Base-by-base conservation (phyloP, 371 early-diverging fungal genomes). In the Parasitella parasitica region DNA sequence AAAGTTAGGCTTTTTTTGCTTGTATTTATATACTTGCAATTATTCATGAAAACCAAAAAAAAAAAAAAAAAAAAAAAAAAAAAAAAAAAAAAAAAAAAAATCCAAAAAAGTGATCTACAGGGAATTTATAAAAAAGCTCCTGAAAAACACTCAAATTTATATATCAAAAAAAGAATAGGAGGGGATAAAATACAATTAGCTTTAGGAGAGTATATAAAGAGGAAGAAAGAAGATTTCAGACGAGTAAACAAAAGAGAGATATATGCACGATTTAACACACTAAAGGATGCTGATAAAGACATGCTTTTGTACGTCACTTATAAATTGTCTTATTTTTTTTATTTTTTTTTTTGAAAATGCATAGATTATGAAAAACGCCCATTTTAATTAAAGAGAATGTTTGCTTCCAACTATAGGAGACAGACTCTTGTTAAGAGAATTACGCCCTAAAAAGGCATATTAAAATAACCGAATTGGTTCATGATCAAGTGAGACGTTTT, bases 41-140 rank as follows among this genome's bases (percentile, higher is more conserved):
- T 54, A 38, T 54, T 54, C 22, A 36, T 36, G 13, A 24, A n/a
- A n/a, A n/a, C n/a, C n/a, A n/a, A n/a, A n/a, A n/a, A n/a, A n/a
- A n/a, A n/a, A n/a, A n/a, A n/a, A n/a, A n/a, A n/a, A n/a, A n/a
- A n/a, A n/a, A n/a, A n/a, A n/a, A n/a, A n/a, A n/a, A n/a, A n/a
- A n/a, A n/a, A n/a, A n/a, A n/a, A n/a, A n/a, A n/a, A n/a, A n/a
- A n/a, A n/a, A n/a, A n/a, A n/a, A n/a, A 15, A 54, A 35, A 53
- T 32, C 4, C 34, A 41, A 30, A 55, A 39, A 39, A 38, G 41
- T 41, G 56, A 55, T 39, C 41, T 26, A 55, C 56, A 55, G 41
- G 56, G 56, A 38, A 36, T 27, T 24, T 27, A 36, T 54, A 53
- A 36, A 16, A 18, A 41, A 20, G 18, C 9, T 16, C 41, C 16